Conservation (phyloP, 768 basidiomycete genomes). For the Psilocybe tampanensis region DNA sequence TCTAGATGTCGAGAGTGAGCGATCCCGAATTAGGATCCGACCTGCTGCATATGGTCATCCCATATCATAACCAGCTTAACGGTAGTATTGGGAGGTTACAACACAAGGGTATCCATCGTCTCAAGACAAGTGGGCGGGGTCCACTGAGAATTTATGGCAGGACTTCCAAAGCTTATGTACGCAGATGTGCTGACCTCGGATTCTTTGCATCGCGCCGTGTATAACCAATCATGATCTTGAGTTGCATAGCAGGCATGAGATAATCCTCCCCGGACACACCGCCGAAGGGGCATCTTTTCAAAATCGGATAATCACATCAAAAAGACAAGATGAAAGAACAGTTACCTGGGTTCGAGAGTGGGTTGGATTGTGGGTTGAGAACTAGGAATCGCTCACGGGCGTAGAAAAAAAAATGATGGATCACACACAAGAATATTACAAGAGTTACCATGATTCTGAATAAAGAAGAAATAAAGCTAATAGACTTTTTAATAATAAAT, state of each 20-base stretch:
- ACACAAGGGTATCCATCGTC: neutral
- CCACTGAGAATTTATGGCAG: neutral
- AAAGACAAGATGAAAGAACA: neutral
- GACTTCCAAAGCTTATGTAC: neutral
- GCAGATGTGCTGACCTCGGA: neutral
- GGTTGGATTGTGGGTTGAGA: too few relatives aligned
- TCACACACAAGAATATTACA: neutral
- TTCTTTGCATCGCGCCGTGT: neutral
- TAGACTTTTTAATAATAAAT: too few relatives aligned
- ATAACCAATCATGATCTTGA: neutral
- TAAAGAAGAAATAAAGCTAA: neutral
- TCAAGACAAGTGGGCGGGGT: neutral
- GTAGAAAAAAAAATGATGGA: neutral
- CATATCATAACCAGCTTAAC: neutral
- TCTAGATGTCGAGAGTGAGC: neutral
- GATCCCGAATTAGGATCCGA: neutral
- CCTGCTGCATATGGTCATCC: neutral
- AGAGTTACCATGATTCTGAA: neutral
- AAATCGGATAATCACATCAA: neutral
- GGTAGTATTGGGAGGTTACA: neutral
- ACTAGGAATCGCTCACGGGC: neutral
- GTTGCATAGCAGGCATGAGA: neutral
- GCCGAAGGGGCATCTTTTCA: neutral
- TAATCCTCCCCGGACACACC: neutral
- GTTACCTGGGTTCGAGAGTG: neutral